These are phyloP conservation scores for Primulina huaijiensis DNA, from an alignment of 257 asterid species.

Conservation along the genomic window DNA sequence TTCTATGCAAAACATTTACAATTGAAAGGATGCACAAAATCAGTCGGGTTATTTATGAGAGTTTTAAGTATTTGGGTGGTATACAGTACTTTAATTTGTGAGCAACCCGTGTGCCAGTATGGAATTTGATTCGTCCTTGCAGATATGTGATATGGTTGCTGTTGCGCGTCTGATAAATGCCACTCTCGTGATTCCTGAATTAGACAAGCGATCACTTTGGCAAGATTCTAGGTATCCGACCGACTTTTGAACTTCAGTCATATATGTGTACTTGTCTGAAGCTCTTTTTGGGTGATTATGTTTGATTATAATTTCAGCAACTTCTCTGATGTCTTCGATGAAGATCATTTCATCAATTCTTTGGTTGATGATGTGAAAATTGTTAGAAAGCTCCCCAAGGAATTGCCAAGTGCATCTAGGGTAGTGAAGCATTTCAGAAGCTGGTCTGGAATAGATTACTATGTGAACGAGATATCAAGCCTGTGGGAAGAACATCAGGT, in stretches of 20 bases:
- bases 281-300: constrained; percentile 20
- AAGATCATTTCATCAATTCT: constrained; percentile 63
- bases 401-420: constrained; percentile 53
- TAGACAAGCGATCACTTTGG: constrained; percentile 94
- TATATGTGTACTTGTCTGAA: constrained; percentile 2
- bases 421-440: constrained; percentile 88
- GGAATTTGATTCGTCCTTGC: constrained; percentile 27
- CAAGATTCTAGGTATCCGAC: constrained; percentile 73
- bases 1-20: not conserved
- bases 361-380: constrained; percentile 70
- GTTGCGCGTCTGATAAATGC: constrained; percentile 93
- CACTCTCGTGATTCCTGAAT: constrained; percentile 93
- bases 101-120: constrained; percentile 16
- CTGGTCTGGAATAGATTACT: constrained; percentile 90
- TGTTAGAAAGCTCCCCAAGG: constrained; percentile 64
- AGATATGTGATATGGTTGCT: constrained; percentile 99
- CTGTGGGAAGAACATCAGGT: constrained; percentile 89
- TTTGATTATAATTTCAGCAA: constrained; percentile 54
- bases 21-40: not conserved
- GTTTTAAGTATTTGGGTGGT: constrained; percentile 6
- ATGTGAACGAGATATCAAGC: constrained; percentile 69
- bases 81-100: not conserved
- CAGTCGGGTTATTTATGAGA: constrained; percentile 4
- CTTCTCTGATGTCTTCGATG: constrained; percentile 92
- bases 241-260: not conserved